Evolutionary conservation across 192 early-diverging fungal genomes (phyloP).

Genomic region (Coemansia sp.): DNA sequence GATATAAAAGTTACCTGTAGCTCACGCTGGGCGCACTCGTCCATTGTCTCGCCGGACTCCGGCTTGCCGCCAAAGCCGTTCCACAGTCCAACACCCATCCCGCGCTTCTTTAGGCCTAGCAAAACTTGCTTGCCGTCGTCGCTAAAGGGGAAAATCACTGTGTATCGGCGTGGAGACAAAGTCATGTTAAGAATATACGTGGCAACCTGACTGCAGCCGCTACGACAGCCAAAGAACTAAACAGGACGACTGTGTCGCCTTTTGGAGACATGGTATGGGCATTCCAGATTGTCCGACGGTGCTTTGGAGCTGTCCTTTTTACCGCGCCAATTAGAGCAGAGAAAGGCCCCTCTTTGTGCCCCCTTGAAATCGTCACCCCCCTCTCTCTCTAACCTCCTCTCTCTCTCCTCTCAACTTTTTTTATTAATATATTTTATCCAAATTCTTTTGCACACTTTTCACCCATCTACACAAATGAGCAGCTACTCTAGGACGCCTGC

Average conservation of each 20-base stretch:
- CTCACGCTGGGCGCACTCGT: conserved; percentile 66
- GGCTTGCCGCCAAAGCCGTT: conserved; percentile 84
- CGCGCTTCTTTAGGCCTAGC: conserved; percentile 79
- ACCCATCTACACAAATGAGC: conserved; percentile 31
- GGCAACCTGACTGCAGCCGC: neutral
- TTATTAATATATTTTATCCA: neutral
- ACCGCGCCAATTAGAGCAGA: neutral
- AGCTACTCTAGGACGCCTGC: conserved; percentile 28
- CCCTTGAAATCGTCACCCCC: neutral
- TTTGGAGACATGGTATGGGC: neutral
- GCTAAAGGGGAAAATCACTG: conserved; percentile 37
- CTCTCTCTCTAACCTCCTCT: too few relatives aligned
- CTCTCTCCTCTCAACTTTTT: too few relatives aligned
- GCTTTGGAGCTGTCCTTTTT: neutral
- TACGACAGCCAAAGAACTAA: neutral
- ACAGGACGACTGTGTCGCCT: neutral
- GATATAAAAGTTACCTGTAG: conserved; percentile 47
- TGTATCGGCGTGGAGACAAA: conserved; percentile 15
- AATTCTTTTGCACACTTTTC: conserved; percentile 2
- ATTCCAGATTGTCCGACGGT: neutral
- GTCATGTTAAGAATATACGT: neutral
- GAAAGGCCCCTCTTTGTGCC: neutral
- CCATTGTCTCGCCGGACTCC: conserved; percentile 67
- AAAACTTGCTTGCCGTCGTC: conserved; percentile 48
- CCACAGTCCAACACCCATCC: conserved; percentile 69